Evolutionary conservation across 352 stramenopile genomes (phyloP).

Genomic region (Globisporangium heterothallicum): DNA sequence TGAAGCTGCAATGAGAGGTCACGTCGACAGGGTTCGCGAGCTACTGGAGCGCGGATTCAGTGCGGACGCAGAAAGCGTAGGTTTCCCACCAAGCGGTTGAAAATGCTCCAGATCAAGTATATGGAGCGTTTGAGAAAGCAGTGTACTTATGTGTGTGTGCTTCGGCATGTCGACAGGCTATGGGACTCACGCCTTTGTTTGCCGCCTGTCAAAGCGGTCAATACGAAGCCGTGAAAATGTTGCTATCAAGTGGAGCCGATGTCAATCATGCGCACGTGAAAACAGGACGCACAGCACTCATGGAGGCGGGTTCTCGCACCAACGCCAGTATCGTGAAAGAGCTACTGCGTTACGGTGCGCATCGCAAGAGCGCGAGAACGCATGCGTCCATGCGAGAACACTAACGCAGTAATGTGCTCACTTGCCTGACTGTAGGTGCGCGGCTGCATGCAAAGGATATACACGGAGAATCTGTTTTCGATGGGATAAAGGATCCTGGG

Average conservation of each 20-base stretch:
- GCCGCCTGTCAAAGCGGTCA: constrained; percentile 48
- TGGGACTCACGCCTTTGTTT: constrained; percentile 61
- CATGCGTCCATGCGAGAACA: too few species aligned
- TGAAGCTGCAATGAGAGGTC: constrained; percentile 52
- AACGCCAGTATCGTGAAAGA: constrained; percentile 36
- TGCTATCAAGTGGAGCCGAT: constrained; percentile 37
- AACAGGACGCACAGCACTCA: constrained; percentile 49
- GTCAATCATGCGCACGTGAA: constrained; percentile 52
- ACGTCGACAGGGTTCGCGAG: constrained; percentile 39
- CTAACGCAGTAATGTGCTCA: too few species aligned
- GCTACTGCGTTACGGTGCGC: constrained; percentile 53
- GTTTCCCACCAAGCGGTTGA: too few species aligned
- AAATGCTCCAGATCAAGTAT: too few species aligned
- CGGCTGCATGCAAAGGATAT: constrained; percentile 32
- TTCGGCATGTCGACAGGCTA: constrained; percentile 36
- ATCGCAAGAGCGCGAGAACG: too few species aligned
- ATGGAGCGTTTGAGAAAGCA: too few species aligned
- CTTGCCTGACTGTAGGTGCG: constrained; percentile 22
- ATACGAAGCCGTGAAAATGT: constrained; percentile 34
- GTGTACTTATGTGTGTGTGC: not conserved
- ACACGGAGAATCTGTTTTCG: constrained; percentile 42
- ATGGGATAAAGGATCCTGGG: constrained; percentile 28
- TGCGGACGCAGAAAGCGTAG: constrained; percentile 52
- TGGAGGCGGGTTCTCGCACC: constrained; percentile 47
- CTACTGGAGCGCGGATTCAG: constrained; percentile 49